A percentile compares a stretch with the other conserved stretches of the same genome.
These are phyloP conservation scores for Mitragyna speciosa DNA, from an alignment of 257 asterid species.

Conservation along the genomic window DNA sequence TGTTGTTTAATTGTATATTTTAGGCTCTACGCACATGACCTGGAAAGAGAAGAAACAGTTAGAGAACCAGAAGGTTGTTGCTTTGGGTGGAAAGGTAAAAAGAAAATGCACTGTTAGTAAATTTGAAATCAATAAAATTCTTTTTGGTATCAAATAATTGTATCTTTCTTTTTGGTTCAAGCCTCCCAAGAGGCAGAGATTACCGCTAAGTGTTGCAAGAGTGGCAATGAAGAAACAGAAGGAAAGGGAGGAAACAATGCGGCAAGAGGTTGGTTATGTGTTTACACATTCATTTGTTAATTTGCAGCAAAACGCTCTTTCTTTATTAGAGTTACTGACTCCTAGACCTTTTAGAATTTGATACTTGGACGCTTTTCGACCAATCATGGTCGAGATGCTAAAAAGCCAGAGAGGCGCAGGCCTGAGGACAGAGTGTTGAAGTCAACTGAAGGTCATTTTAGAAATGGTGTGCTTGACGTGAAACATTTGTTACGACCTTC, in stretches of 20 bases:
- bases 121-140: slow-evolving; percentile 2
- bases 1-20: neutral
- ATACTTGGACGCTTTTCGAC: slow-evolving; percentile 66
- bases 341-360: slow-evolving; percentile 41
- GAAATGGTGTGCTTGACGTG: slow-evolving; percentile 85
- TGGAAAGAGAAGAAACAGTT: slow-evolving; percentile 72
- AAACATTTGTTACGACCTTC: slow-evolving; percentile 54
- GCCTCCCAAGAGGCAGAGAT: slow-evolving; percentile 79
- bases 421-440: slow-evolving; percentile 69
- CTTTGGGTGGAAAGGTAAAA: slow-evolving; percentile 84
- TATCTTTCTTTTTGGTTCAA: slow-evolving; percentile 20
- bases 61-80: slow-evolving; percentile 64
- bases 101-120: neutral
- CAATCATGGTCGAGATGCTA: slow-evolving; percentile 32
- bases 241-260: slow-evolving; percentile 67
- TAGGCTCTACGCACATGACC: slow-evolving; percentile 66
- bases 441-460: slow-evolving; percentile 68
- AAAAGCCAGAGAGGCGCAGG: slow-evolving; percentile 47
- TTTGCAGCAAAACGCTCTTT: neutral
- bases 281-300: neutral
- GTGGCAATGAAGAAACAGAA: slow-evolving; percentile 78
- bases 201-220: slow-evolving; percentile 86
- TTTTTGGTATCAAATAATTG: neutral
- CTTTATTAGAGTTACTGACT: slow-evolving; percentile 15
- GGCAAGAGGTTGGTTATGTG: slow-evolving; percentile 53